phyloP scores from a whole-genome alignment of 805 yeast species.

The Dipodascopsis uninucleata region DNA sequence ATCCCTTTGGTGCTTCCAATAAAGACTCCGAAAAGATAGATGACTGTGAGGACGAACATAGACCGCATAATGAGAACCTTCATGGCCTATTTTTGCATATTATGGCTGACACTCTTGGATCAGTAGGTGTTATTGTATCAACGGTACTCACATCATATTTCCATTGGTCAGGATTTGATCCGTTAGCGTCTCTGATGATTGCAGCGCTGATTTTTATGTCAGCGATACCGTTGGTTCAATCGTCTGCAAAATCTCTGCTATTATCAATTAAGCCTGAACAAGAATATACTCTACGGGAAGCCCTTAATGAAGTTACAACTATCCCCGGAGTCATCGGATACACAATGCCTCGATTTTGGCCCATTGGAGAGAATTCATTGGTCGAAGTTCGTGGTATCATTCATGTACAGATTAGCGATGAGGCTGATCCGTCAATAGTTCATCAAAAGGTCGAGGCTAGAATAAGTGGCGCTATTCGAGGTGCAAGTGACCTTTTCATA shows the following conservation, averaged over 20 bases:
- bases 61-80: slow-evolving; percentile 65
- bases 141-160: slow-evolving; percentile 71
- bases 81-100: slow-evolving; percentile 91
- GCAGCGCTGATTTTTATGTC: slow-evolving; percentile 76
- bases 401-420: slow-evolving; percentile 68
- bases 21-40: slow-evolving; percentile 14
- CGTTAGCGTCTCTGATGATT: slow-evolving; percentile 83
- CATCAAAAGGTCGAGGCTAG: slow-evolving; percentile 57
- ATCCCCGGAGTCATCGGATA: slow-evolving; percentile 76
- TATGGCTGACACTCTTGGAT: slow-evolving; percentile 92
- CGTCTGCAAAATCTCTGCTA: slow-evolving; percentile 72
- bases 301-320: slow-evolving; percentile 59
- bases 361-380: slow-evolving; percentile 41
- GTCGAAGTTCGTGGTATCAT: slow-evolving; percentile 62
- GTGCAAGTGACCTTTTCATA: slow-evolving; percentile 19
- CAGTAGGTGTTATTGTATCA: slow-evolving; percentile 93
- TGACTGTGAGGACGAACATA: slow-evolving; percentile 23
- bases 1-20: not conserved
- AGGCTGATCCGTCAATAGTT: slow-evolving; percentile 60
- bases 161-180: slow-evolving; percentile 81
- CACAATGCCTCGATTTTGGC: slow-evolving; percentile 92
- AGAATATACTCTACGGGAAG: slow-evolving; percentile 59
- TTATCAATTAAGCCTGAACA: slow-evolving; percentile 56
- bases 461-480: slow-evolving; percentile 35
- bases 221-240: slow-evolving; percentile 76